Base-by-base conservation (phyloP, 768 basidiomycete species). In the Serendipita indica region DNA sequence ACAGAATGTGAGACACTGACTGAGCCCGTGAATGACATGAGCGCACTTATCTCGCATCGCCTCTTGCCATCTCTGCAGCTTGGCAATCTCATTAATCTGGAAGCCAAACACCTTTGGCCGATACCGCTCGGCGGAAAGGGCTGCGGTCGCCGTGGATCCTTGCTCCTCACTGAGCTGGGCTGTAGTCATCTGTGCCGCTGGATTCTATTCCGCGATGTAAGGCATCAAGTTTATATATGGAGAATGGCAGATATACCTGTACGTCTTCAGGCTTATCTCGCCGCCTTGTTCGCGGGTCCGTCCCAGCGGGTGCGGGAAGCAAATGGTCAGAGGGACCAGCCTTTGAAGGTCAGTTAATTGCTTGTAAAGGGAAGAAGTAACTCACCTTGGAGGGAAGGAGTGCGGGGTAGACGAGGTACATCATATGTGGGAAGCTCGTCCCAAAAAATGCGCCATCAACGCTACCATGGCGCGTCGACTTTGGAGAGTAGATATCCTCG, bases 391-490 rank as follows among this genome's bases (percentile, higher is more conserved):
- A 79, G 20, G 94, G 90, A 39, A 96, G 85, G 63, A 97, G 81
- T 45, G 84, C 81, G 0, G 96, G 93, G 70, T 98, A 97, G 33
- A 97, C 91, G 75, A 98, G 89, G 74, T 93, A 96, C 49, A 97
- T 75, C 58, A 99, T 82, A 69, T 97, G 94, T 0, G 93, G 91
- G 75, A 98, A 97, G 0, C 93, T 96, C 0, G 92, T 94, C 61
- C 96, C 96, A 65, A 99, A 99, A 72, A 94, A 99, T 1, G 96
- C 96, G 28, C 96, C 94, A 68, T 99, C 96, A 68, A 99, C 97
- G 34, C 86, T 86, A 52, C 94, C 94, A 69, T 99, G 96, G 28
- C 94, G 81, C 3, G 91, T 92, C 1, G 89, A 92, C 70, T 99
- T 99, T 34, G 96, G 96, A 0, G 88, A 90, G 72, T 98, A 99